Percentiles rank a stretch among this genome's conserved stretches.
phyloP scores from a whole-genome alignment of 768 basidiomycete genomes.

The Exidia glandulosa region DNA sequence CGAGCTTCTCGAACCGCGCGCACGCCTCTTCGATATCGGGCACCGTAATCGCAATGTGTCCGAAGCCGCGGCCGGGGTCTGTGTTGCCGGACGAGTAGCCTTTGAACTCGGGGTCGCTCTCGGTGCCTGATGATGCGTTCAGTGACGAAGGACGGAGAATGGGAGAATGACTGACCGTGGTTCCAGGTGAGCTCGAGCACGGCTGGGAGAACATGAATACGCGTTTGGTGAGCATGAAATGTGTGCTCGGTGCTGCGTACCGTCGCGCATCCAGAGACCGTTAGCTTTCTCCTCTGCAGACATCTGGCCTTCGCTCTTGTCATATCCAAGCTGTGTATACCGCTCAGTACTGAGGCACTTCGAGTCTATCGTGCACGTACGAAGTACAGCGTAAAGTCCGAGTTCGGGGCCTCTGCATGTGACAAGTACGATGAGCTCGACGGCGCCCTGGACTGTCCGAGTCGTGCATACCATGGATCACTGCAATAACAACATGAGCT shows the following conservation, averaged over 20 bases:
- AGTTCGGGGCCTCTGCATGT: conserved; percentile 39
- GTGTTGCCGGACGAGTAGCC: conserved; percentile 83
- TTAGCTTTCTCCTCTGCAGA: conserved; percentile 41
- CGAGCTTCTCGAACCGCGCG: conserved; percentile 66
- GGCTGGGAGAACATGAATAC: no score
- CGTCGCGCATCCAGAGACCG: conserved; percentile 54
- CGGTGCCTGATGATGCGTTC: conserved; percentile 90
- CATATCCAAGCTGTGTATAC: conserved; percentile 46
- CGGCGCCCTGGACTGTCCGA: no score
- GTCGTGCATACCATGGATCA: conserved; percentile 52
- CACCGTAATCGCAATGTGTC: conserved; percentile 42
- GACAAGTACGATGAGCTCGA: conserved; percentile 22
- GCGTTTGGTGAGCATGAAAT: background rate
- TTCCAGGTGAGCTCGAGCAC: background rate
- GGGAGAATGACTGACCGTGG: no score
- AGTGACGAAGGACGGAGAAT: conserved; percentile 62
- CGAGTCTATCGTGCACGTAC: background rate
- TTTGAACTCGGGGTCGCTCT: conserved; percentile 61
- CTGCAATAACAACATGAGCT: background rate
- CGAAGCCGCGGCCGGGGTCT: conserved; percentile 52
- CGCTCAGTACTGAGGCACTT: background rate
- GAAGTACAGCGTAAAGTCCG: conserved; percentile 73
- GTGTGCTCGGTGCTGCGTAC: conserved; percentile 31
- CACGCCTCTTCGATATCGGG: conserved; percentile 77
- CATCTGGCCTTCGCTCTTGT: conserved; percentile 40